A percentile compares a stretch with the other conserved stretches of the same genome.
Evolutionary conservation across 441 rosid species (phyloP).

Genomic region (Gossypium schwendimanii): DNA sequence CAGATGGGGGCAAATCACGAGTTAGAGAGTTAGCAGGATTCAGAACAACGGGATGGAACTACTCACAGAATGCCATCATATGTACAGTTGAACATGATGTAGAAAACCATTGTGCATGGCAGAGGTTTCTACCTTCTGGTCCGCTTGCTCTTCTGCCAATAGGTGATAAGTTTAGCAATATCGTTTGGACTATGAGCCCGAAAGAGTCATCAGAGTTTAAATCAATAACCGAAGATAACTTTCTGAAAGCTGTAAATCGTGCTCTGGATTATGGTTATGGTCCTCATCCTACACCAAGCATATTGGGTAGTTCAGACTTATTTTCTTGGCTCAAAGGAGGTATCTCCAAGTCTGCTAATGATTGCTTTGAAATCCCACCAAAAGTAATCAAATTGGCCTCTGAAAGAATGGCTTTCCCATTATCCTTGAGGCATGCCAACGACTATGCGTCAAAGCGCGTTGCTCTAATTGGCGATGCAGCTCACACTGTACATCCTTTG

Average conservation of each 20-base stretch:
- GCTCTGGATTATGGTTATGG: slow-evolving; percentile 85
- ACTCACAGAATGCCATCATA: slow-evolving; percentile 81
- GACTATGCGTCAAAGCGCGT: slow-evolving; percentile 59
- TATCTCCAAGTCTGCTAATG: slow-evolving; percentile 35
- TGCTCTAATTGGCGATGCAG: slow-evolving; percentile 88
- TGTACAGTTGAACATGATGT: slow-evolving; percentile 82
- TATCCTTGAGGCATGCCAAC: slow-evolving; percentile 74
- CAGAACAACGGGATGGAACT: slow-evolving; percentile 79
- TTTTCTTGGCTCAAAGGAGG: slow-evolving; percentile 60
- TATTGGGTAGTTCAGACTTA: slow-evolving; percentile 24
- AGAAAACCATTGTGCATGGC: slow-evolving; percentile 79
- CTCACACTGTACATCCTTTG: slow-evolving; percentile 87
- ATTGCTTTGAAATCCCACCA: slow-evolving; percentile 72
- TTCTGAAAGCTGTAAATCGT: slow-evolving; percentile 65
- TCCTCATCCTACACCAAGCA: slow-evolving; percentile 61
- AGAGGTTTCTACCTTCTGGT: slow-evolving; percentile 82
- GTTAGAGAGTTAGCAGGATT: slow-evolving; percentile 83
- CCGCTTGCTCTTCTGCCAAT: slow-evolving; percentile 87
- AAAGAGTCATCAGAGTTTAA: slow-evolving; percentile 56
- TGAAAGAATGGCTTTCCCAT: slow-evolving; percentile 76
- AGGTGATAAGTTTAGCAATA: slow-evolving; percentile 83
- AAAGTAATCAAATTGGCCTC: slow-evolving; percentile 72
- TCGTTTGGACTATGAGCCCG: slow-evolving; percentile 92
- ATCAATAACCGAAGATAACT: slow-evolving; percentile 64
- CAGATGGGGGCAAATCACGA: slow-evolving; percentile 83